A percentile compares a stretch with the other conserved stretches of the same genome.
Evolutionary conservation across 139 green algal species (phyloP).

Genomic region (Picochlorum sp.): DNA sequence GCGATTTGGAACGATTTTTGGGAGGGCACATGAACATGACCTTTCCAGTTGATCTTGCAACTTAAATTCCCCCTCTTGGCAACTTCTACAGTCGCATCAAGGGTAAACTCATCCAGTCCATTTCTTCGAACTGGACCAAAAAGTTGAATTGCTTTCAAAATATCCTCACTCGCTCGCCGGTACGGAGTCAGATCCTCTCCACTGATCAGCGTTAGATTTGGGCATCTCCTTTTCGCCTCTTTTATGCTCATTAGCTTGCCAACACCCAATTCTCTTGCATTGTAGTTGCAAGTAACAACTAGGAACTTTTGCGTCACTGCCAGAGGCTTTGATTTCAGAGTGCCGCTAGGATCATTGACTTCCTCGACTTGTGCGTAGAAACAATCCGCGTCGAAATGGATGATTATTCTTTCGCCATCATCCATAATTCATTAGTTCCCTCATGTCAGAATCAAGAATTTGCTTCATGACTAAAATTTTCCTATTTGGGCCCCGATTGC

Average conservation of each 20-base stretch:
- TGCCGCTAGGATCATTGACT: conserved; percentile 18
- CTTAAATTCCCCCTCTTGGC: neutral
- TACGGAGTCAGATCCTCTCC: conserved; percentile 62
- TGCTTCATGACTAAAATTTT: no score
- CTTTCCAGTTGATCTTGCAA: no score
- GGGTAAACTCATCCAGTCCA: conserved; percentile 50
- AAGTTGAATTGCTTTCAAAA: conserved; percentile 20
- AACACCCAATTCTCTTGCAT: conserved; percentile 50
- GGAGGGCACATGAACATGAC: no score
- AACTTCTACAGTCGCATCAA: conserved; percentile 39
- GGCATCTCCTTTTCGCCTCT: conserved; percentile 43
- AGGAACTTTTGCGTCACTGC: conserved; percentile 72
- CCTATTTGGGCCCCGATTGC: no score
- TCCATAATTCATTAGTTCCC: neutral
- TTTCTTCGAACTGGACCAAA: conserved; percentile 16
- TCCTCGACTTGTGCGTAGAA: conserved; percentile 76
- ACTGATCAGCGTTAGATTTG: conserved; percentile 41
- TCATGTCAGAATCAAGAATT: neutral
- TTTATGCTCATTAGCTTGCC: conserved; percentile 65
- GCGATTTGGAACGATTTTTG: no score
- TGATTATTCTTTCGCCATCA: conserved; percentile 21
- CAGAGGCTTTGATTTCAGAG: conserved; percentile 3
- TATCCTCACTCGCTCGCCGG: conserved; percentile 22
- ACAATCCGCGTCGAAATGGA: conserved; percentile 63
- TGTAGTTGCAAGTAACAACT: conserved; percentile 76